Evolutionary conservation across 2,329 filamentous ascomycete genomes (phyloP).

Genomic region (Microsporum audouinii): DNA sequence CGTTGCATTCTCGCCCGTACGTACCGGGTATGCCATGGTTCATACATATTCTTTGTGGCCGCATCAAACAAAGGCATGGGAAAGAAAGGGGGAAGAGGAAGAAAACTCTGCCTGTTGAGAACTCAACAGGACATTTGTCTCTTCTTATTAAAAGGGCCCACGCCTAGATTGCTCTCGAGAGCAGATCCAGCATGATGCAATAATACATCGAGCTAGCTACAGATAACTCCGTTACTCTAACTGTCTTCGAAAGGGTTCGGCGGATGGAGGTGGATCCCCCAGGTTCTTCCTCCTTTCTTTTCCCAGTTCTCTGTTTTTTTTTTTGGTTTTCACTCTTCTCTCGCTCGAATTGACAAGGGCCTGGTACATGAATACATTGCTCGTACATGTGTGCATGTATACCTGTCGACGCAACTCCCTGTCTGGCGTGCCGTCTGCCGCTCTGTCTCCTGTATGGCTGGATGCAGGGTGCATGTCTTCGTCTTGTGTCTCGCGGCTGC

Average conservation of each 20-base stretch:
- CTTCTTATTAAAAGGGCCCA: background rate
- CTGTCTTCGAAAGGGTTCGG: background rate
- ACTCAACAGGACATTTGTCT: background rate
- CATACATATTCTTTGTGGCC: conserved; percentile 1
- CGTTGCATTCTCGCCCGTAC: background rate
- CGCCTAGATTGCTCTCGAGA: background rate
- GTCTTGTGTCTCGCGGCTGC: background rate
- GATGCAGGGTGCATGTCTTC: background rate
- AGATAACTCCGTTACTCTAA: background rate
- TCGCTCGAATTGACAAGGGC: background rate
- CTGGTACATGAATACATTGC: background rate
- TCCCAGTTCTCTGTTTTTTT: background rate
- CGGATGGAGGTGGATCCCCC: conserved; percentile 1
- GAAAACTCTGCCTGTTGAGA: background rate
- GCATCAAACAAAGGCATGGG: background rate
- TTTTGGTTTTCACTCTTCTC: background rate
- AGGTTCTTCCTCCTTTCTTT: background rate
- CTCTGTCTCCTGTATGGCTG: conserved; percentile 1
- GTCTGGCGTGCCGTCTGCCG: background rate
- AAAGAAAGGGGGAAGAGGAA: background rate
- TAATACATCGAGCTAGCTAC: background rate
- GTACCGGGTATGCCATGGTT: background rate
- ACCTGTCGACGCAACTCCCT: background rate
- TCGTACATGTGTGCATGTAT: background rate
- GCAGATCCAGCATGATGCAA: background rate